Base-by-base conservation (phyloP, 1,284 basidiomycete species). In the Termitomyces sp. region DNA sequence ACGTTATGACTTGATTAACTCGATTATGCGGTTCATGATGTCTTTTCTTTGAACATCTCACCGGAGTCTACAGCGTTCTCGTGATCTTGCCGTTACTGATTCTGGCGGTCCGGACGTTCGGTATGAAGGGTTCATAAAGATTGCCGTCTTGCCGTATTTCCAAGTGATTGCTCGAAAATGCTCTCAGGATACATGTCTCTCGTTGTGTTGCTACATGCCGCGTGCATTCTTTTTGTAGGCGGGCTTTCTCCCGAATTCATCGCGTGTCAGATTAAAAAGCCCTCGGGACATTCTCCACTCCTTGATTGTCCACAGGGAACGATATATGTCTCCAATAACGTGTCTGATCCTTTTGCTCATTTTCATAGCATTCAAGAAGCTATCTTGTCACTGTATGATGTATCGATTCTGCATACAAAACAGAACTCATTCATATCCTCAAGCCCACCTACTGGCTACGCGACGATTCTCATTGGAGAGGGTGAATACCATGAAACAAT, bases 401-500 rank as follows among this genome's bases (percentile, higher is more conserved):
- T 5, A 12, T 51, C 24, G 34, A 15, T 21, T 33, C 34, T 28
- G 52, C 12, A 19, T 6, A 15, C 19, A n/a, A 36, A 54, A 3
- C 34, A 15, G 17, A 43, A 56, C 52, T n/a, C 30, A 36, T 17
- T n/a, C 39, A 42, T 41, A n/a, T 36, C 46, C 9, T 40, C 5
- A 28, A 83, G 80, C 24, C 73, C 76, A 0, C 59, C 71, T 28
- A 62, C 67, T 17, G 73, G 71, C 5, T 38, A 59, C 6, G 76
- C 73, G 0, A 69, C 68, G 10, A 82, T 88, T 41, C 74, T 87
- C n/a, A 73, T 88, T 40, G 83, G 75, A 2, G 71, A 71, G 50
- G 86, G 85, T n/a, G 70, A 79, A 50, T 88, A 87, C 59, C 76
- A 77, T 43, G 85, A 86, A 65, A 77, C 73, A 0, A 64, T 87